phyloP scores from a whole-genome alignment of 75 land plant genomes.

The Gnetum montanum region DNA sequence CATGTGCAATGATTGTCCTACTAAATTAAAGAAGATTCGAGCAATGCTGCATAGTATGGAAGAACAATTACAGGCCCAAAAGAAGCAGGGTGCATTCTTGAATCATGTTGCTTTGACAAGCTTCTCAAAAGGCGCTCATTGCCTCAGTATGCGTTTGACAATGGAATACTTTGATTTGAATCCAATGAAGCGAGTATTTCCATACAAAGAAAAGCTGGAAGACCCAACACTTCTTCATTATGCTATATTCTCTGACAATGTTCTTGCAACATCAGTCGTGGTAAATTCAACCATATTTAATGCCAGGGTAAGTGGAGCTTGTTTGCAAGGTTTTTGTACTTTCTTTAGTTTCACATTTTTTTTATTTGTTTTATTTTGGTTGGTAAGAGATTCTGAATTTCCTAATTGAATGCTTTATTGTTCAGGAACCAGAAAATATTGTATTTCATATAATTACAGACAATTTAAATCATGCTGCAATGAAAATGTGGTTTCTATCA shows the following conservation, averaged over 20 bases:
- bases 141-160: slow-evolving; percentile 53
- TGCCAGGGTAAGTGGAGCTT: slow-evolving; percentile 67
- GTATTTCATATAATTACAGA: slow-evolving; percentile 76
- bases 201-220: slow-evolving; percentile 47
- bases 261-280: slow-evolving; percentile 65
- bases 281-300: slow-evolving; percentile 56
- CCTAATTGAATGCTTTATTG: background rate
- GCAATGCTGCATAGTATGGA: slow-evolving; percentile 57
- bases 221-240: slow-evolving; percentile 51
- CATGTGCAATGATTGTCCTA: slow-evolving; percentile 49
- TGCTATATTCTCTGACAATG: slow-evolving; percentile 70
- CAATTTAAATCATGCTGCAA: slow-evolving; percentile 63
- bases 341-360: background rate
- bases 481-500: slow-evolving; percentile 72
- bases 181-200: slow-evolving; percentile 28
- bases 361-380: background rate
- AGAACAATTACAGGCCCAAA: slow-evolving; percentile 49
- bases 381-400: background rate
- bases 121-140: slow-evolving; percentile 67
- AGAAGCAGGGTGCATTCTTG: slow-evolving; percentile 47
- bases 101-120: slow-evolving; percentile 64
- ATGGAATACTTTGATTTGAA: slow-evolving; percentile 34
- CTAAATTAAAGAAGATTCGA: slow-evolving; percentile 44
- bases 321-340: background rate
- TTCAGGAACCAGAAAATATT: slow-evolving; percentile 59